Evolutionary conservation across 2,329 filamentous ascomycete species (phyloP).

Genomic region (Fusarium bulbicola): DNA sequence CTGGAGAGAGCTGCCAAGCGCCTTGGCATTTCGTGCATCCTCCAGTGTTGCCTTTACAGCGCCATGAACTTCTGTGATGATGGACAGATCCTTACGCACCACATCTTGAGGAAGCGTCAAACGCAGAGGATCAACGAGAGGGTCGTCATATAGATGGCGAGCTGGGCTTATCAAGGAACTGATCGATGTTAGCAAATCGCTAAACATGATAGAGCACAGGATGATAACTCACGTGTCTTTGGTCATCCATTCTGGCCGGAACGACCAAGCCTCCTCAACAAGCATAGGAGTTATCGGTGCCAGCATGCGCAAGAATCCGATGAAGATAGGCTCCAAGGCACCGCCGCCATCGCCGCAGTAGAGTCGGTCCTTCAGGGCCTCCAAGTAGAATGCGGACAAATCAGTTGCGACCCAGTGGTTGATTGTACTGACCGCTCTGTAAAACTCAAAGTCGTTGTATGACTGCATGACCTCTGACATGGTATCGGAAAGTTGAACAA

Average conservation of each 20-base stretch:
- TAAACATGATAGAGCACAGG: neutral
- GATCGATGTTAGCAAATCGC: constrained; percentile 24
- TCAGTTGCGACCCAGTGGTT: constrained; percentile 85
- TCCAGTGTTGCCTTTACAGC: constrained; percentile 83
- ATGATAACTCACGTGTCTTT: constrained; percentile 52
- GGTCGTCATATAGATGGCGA: constrained; percentile 57
- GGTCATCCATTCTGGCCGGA: constrained; percentile 73
- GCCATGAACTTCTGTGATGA: constrained; percentile 65
- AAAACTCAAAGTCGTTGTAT: constrained; percentile 81
- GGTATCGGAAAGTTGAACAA: constrained; percentile 75
- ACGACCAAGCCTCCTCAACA: constrained; percentile 88
- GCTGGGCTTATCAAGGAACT: constrained; percentile 52
- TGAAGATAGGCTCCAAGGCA: constrained; percentile 71
- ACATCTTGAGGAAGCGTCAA: constrained; percentile 50
- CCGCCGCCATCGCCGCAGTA: constrained; percentile 82
- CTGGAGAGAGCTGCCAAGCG: constrained; percentile 83
- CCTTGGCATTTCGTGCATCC: constrained; percentile 73
- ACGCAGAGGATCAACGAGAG: constrained; percentile 53
- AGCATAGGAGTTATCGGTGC: constrained; percentile 83
- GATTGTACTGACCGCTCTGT: constrained; percentile 76
- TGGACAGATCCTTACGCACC: constrained; percentile 55
- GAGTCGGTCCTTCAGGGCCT: constrained; percentile 88
- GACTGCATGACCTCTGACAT: constrained; percentile 71
- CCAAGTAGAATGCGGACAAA: constrained; percentile 92
- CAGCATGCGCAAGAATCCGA: constrained; percentile 79